Percentiles rank a stretch among this genome's conserved stretches.
These are phyloP conservation scores for Gossypium stocksii DNA, from an alignment of 345 rosid genomes.

Conservation along the genomic window DNA sequence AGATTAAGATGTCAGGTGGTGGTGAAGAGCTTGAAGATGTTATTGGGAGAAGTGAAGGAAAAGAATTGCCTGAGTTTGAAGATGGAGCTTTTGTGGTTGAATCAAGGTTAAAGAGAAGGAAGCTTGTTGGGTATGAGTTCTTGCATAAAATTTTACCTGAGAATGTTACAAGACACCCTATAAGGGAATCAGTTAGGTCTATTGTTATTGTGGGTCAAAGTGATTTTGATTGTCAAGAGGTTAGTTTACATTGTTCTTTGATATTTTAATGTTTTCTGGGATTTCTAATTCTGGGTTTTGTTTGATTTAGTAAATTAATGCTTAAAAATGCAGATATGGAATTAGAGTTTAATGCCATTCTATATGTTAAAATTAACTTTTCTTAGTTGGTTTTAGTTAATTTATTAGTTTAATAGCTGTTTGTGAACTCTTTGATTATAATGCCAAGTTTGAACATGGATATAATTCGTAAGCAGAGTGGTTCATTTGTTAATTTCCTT, in stretches of 20 bases:
- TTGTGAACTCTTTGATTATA: no score
- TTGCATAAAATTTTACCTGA: constrained; percentile 46
- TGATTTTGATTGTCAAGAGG: constrained; percentile 65
- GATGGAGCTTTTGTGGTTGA: constrained; percentile 70
- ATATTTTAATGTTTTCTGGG: background rate
- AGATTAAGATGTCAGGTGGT: constrained; percentile 67
- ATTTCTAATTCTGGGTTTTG: constrained; percentile 8
- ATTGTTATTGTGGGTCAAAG: constrained; percentile 37
- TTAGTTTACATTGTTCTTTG: constrained; percentile 19
- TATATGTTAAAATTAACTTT: background rate
- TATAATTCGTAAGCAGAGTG: no score
- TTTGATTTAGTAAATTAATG: background rate
- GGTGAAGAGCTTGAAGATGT: constrained; percentile 73
- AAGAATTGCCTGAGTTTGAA: constrained; percentile 63
- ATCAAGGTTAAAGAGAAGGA: constrained; percentile 21
- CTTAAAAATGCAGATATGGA: background rate
- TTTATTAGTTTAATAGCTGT: no score
- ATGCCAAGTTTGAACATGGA: no score
- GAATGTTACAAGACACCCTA: constrained; percentile 46
- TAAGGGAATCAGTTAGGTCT: constrained; percentile 59
- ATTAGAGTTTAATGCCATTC: background rate
- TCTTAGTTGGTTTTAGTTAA: no score
- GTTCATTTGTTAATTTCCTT: no score
- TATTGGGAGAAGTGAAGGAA: constrained; percentile 69
- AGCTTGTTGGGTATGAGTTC: constrained; percentile 43